Conservation (phyloP, 371 early-diverging fungal genomes). For the Zychaea mexicana region DNA sequence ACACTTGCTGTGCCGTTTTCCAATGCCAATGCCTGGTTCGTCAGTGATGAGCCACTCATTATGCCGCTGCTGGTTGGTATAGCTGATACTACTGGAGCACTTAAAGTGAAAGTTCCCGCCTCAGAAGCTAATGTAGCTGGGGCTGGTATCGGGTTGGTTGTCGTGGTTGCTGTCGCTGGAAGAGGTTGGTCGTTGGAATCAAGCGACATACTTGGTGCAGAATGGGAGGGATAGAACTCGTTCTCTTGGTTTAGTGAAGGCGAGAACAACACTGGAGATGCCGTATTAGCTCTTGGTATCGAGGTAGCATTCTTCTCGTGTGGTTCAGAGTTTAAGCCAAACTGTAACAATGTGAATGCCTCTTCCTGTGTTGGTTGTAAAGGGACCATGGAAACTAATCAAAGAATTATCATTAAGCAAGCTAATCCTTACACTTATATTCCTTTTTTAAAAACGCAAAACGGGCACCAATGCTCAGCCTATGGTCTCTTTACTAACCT, state of each 20-base stretch:
- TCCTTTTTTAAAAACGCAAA: not conserved
- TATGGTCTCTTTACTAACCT: not conserved
- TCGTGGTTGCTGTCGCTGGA: not conserved
- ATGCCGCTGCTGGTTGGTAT: not conserved
- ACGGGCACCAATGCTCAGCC: too few species aligned
- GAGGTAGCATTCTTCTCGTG: too few species aligned
- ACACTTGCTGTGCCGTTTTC: not conserved
- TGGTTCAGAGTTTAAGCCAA: conserved; percentile 33
- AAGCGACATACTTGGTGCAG: conserved; percentile 2
- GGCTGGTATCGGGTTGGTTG: not conserved
- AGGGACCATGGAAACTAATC: not conserved
- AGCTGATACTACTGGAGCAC: not conserved
- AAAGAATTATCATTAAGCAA: not conserved
- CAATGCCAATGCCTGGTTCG: not conserved
- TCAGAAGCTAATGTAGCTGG: not conserved
- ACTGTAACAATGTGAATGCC: conserved; percentile 48
- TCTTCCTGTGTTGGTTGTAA: conserved; percentile 17
- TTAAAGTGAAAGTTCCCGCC: too few species aligned
- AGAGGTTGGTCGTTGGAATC: not conserved
- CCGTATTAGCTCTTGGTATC: conserved; percentile 13
- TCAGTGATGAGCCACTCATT: not conserved
- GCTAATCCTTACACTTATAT: not conserved
- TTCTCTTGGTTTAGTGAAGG: conserved; percentile 2
- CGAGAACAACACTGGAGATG: conserved; percentile 7
- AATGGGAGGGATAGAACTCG: not conserved